Conservation (phyloP, 805 yeast species). For the Zygosaccharomyces gambellarensis region DNA sequence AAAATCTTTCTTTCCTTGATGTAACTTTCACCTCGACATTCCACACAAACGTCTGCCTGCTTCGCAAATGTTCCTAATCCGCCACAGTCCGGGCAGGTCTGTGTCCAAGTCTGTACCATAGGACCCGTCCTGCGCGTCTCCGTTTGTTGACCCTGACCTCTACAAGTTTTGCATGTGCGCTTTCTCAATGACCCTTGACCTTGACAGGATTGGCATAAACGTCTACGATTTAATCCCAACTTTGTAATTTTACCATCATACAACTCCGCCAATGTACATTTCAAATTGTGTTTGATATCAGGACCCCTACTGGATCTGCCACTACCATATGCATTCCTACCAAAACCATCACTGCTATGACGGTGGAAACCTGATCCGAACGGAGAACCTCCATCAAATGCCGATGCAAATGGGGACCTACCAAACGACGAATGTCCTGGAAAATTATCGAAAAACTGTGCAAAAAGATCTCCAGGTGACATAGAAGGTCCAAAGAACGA, state of each 20-base stretch:
- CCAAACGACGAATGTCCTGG: conserved; percentile 3
- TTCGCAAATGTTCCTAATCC: conserved; percentile 40
- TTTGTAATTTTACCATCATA: conserved; percentile 54
- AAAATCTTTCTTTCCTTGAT: conserved; percentile 47
- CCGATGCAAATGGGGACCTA: conserved; percentile 1
- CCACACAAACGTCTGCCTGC: conserved; percentile 35
- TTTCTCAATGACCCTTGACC: conserved; percentile 45
- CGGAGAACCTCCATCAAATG: not conserved
- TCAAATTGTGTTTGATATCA: conserved; percentile 52
- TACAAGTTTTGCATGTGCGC: conserved; percentile 37
- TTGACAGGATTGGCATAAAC: conserved; percentile 46
- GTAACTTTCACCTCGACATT: conserved; percentile 45
- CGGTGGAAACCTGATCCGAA: not conserved
- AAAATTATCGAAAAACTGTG: conserved; percentile 27
- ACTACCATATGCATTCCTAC: not conserved
- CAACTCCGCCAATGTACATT: conserved; percentile 50
- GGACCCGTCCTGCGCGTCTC: conserved; percentile 43
- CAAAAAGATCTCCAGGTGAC: conserved; percentile 30
- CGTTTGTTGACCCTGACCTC: conserved; percentile 41
- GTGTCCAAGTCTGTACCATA: conserved; percentile 40
- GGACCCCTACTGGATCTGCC: conserved; percentile 35
- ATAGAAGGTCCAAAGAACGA: conserved; percentile 11
- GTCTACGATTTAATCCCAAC: conserved; percentile 48
- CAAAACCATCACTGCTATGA: not conserved
- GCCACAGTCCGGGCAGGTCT: conserved; percentile 42